Percentiles rank a stretch among this genome's conserved stretches.
phyloP scores from a whole-genome alignment of 2,329 filamentous ascomycete species.

The Trichophyton verrucosum region DNA sequence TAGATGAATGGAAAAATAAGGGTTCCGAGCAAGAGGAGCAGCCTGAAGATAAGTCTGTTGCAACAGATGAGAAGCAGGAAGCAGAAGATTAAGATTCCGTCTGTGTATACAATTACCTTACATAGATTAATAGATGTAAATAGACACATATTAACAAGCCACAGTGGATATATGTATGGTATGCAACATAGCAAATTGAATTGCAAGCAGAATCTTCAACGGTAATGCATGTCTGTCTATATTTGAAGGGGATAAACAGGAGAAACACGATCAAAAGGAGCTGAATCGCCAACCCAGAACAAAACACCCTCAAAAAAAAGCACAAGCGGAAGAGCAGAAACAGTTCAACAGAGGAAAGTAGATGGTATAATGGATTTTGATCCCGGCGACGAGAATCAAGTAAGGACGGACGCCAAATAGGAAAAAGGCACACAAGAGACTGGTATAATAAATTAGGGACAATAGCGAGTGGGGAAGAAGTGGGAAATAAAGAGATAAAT shows the following conservation, averaged over 20 bases:
- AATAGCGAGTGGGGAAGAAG: constrained; percentile 6
- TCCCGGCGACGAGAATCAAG: background rate
- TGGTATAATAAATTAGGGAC: background rate
- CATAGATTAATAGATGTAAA: background rate
- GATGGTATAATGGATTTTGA: background rate
- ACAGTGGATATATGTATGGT: background rate
- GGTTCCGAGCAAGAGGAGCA: background rate
- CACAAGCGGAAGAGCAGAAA: background rate
- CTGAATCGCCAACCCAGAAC: background rate
- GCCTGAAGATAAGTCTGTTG: background rate
- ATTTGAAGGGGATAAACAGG: constrained; percentile 11
- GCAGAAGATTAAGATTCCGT: background rate
- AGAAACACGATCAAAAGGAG: background rate
- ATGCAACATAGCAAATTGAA: background rate
- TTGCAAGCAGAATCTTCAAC: background rate
- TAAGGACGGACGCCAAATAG: constrained; percentile 5
- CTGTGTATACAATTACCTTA: background rate
- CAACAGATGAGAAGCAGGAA: background rate
- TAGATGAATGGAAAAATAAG: constrained; percentile 36
- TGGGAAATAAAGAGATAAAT: constrained; percentile 5
- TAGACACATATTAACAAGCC: background rate
- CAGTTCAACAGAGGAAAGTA: background rate
- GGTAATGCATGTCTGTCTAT: constrained; percentile 3
- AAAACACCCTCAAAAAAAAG: background rate
- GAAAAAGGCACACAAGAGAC: constrained; percentile 3